Percentiles rank a stretch among this genome's conserved stretches.
Conservation (phyloP, 208 protist genomes). For the Paratrypanosoma confusum region DNA sequence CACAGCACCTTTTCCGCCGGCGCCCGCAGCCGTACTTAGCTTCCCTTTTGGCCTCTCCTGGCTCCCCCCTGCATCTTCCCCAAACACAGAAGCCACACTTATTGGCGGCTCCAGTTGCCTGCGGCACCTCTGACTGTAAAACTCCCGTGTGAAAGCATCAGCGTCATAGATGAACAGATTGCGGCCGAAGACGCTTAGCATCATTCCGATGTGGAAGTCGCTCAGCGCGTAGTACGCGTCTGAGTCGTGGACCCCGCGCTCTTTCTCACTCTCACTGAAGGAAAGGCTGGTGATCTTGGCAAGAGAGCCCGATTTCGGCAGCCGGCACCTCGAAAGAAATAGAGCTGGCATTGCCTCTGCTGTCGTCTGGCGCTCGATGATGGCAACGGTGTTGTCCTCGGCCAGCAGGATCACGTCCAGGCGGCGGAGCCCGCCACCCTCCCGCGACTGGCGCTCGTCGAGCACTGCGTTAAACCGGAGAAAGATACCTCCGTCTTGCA, state of each 20-base stretch:
- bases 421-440: slow-evolving; percentile 63
- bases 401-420: slow-evolving; percentile 92
- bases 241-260: slow-evolving; percentile 67
- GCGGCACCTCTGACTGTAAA: slow-evolving; percentile 61
- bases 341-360: slow-evolving; percentile 82
- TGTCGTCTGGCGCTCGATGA: slow-evolving; percentile 84
- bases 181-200: slow-evolving; percentile 75
- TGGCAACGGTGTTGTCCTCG: slow-evolving; percentile 91
- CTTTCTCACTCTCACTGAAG: slow-evolving; percentile 65
- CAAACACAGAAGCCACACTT: slow-evolving; percentile 2
- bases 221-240: slow-evolving; percentile 66
- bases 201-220: slow-evolving; percentile 78
- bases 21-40: slow-evolving; percentile 37
- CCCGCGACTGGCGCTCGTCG: slow-evolving; percentile 41
- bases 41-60: not conserved
- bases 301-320: slow-evolving; percentile 67
- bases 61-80: slow-evolving; percentile 1
- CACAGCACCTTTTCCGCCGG: slow-evolving; percentile 22
- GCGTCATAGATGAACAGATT: slow-evolving; percentile 86
- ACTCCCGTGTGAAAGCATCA: slow-evolving; percentile 89
- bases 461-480: slow-evolving; percentile 92
- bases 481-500: slow-evolving; percentile 90
- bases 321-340: slow-evolving; percentile 75
- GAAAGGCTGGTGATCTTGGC: slow-evolving; percentile 68
- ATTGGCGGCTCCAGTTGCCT: slow-evolving; percentile 22